phyloP scores from a whole-genome alignment of 306 rosid genomes.

The Inga laurina region DNA sequence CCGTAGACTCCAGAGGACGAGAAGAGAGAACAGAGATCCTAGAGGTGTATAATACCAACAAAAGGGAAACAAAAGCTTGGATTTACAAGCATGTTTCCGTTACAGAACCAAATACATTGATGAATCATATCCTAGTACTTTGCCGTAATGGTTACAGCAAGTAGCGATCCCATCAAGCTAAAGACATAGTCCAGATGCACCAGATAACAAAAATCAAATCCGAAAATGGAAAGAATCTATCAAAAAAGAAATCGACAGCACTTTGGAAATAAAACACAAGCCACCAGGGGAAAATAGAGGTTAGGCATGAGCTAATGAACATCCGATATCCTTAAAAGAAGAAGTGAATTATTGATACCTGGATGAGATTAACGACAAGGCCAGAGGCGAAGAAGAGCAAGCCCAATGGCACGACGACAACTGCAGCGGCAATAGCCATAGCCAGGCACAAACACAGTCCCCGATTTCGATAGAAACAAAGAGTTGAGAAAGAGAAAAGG shows the following conservation, averaged over 20 bases:
- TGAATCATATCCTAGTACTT: not conserved
- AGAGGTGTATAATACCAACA: not conserved
- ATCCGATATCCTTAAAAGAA: not conserved
- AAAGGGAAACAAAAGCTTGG: slow-evolving; percentile 14
- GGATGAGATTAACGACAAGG: slow-evolving; percentile 77
- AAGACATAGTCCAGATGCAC: slow-evolving; percentile 8
- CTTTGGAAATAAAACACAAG: not conserved
- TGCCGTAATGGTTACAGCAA: not conserved
- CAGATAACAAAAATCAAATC: not conserved
- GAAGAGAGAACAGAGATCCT: not conserved
- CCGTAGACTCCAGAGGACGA: not conserved
- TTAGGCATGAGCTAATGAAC: not conserved
- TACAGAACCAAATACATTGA: not conserved
- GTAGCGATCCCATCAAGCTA: not conserved
- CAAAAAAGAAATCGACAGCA: not conserved
- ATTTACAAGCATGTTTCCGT: slow-evolving; percentile 20
- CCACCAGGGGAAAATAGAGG: not conserved
- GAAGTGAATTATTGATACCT: slow-evolving; percentile 42
- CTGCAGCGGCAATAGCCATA: slow-evolving; percentile 88
- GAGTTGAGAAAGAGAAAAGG: not conserved
- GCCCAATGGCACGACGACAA: slow-evolving; percentile 83
- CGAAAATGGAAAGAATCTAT: not conserved
- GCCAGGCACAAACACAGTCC: slow-evolving; percentile 24
- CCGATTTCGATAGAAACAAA: slow-evolving; percentile 11
- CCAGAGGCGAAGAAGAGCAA: slow-evolving; percentile 87